Evolutionary conservation across 306 rosid species (phyloP).

Genomic region (Cucumis cinereus): DNA sequence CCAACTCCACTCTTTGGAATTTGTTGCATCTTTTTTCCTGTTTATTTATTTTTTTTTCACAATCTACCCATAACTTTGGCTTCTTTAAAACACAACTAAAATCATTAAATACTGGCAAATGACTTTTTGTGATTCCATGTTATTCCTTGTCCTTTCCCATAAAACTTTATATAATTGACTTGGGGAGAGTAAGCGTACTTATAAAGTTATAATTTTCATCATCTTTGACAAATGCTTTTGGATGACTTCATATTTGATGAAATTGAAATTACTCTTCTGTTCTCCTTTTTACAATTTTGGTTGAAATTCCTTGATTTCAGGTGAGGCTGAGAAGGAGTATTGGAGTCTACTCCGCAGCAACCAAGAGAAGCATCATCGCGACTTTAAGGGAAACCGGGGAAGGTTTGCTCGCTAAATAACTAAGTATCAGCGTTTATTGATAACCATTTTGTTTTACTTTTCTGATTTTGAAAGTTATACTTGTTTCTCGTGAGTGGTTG

Average conservation of each 20-base stretch:
- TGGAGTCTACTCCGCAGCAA: conserved; percentile 58
- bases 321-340: conserved; percentile 78
- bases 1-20: not conserved
- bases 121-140: not conserved
- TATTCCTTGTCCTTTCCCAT: not conserved
- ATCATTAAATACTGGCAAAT: not conserved
- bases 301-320: conserved; percentile 22
- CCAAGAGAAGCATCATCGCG: conserved; percentile 42
- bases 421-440: too few relatives aligned
- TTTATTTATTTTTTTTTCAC: not conserved
- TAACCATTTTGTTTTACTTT: too few relatives aligned
- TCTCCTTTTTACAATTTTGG: not conserved
- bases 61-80: not conserved
- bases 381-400: conserved; percentile 38
- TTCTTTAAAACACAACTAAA: not conserved
- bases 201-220: not conserved
- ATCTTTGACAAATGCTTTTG: too few relatives aligned
- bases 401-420: conserved; percentile 25
- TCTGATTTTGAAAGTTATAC: too few relatives aligned
- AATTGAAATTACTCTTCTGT: not conserved
- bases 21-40: not conserved
- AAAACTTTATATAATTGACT: not conserved
- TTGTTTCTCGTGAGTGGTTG: too few relatives aligned
- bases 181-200: not conserved
- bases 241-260: not conserved